phyloP scores from a whole-genome alignment of 192 early-diverging fungal species.

The Oehlia diaphana region DNA sequence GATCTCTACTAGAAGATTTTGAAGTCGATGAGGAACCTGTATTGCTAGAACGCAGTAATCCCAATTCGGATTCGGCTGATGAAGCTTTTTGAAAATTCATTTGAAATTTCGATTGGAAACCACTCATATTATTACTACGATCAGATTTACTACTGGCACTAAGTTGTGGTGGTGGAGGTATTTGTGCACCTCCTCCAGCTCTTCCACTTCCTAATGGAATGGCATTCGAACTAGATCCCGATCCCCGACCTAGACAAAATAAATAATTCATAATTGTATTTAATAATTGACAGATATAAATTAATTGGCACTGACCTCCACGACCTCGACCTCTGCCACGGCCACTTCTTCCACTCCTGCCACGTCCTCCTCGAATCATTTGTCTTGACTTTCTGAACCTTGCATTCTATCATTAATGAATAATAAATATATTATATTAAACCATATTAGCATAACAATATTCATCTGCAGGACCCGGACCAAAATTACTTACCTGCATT shows the following conservation, averaged over 20 bases:
- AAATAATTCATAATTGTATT: no score
- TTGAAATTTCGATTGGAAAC: conserved; percentile 4
- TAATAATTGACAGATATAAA: neutral
- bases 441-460: neutral
- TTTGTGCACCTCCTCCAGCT: conserved; percentile 10
- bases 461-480: neutral
- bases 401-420: conserved; percentile 44
- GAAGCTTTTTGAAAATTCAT: conserved; percentile 32
- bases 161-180: conserved; percentile 26
- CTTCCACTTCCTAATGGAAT: conserved; percentile 20
- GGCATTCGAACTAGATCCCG: conserved; percentile 15
- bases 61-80: conserved; percentile 11
- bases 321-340: conserved; percentile 49
- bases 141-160: neutral
- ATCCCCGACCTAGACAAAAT: conserved; percentile 1
- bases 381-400: conserved; percentile 58
- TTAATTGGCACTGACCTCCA: conserved; percentile 12
- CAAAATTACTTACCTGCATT: conserved; percentile 34
- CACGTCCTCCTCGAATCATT: conserved; percentile 35
- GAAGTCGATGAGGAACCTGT: conserved; percentile 2
- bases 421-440: neutral
- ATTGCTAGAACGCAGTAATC: conserved; percentile 1
- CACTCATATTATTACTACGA: neutral
- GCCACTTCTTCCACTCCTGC: conserved; percentile 47
- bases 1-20: neutral